These are phyloP conservation scores for Golubevia pallescens DNA, from an alignment of 1,284 basidiomycete species.

Conservation along the genomic window DNA sequence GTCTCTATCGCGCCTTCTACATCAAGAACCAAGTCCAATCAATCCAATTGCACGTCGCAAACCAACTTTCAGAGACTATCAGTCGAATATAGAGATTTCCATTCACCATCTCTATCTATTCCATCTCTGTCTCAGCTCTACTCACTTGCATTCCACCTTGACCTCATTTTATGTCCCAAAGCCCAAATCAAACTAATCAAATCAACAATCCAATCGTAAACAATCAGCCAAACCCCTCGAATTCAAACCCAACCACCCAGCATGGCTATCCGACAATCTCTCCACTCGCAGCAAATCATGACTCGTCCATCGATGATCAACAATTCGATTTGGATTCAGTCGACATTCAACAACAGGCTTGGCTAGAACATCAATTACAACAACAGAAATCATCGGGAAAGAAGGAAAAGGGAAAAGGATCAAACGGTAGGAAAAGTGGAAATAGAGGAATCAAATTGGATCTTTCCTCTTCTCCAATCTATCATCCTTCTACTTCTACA, in stretches of 20 bases:
- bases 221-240: not conserved
- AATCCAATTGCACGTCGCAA: no score
- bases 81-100: no score
- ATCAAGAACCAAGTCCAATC: no score
- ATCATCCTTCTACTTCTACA: no score
- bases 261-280: not conserved
- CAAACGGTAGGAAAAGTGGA: no score
- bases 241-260: not conserved
- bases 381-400: not conserved
- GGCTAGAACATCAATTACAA: not conserved
- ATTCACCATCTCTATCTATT: no score
- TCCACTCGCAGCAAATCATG: not conserved
- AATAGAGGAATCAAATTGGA: no score
- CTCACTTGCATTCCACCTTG: no score
- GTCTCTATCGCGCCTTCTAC: no score
- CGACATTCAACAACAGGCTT: not conserved
- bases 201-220: not conserved
- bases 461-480: no score
- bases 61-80: no score
- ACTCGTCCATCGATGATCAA: not conserved
- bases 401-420: not conserved
- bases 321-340: not conserved
- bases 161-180: not conserved
- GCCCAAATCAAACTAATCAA: not conserved
- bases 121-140: no score